A percentile compares a stretch with the other conserved stretches of the same genome.
Evolutionary conservation across 169 alveolate species (phyloP).

Genomic region (Plasmodium fragile): DNA sequence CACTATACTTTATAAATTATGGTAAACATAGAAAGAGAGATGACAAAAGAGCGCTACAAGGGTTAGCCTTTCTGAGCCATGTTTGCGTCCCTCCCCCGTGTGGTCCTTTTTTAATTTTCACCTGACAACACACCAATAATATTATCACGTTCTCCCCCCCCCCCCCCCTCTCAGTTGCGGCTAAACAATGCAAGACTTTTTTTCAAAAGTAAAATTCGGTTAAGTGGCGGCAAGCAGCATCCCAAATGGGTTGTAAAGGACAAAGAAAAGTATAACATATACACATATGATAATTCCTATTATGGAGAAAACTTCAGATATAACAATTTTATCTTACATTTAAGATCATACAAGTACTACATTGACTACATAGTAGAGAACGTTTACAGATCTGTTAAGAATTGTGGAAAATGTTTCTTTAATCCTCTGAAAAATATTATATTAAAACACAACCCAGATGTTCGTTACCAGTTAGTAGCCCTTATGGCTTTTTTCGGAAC

Average conservation of each 20-base stretch:
- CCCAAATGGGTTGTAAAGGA: slow-evolving; percentile 77
- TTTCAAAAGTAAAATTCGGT: slow-evolving; percentile 70
- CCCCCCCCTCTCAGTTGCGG: slow-evolving; percentile 52
- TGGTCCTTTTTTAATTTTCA: not conserved
- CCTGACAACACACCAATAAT: slow-evolving; percentile 11
- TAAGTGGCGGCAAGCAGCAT: slow-evolving; percentile 75
- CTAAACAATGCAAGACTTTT: slow-evolving; percentile 74
- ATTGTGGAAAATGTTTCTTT: slow-evolving; percentile 63
- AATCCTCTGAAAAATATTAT: slow-evolving; percentile 81
- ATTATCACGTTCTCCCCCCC: not conserved
- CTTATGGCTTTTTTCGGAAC: slow-evolving; percentile 87
- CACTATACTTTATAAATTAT: slow-evolving; percentile 6
- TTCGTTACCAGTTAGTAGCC: slow-evolving; percentile 90
- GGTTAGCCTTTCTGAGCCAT: not conserved
- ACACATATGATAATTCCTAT: slow-evolving; percentile 70
- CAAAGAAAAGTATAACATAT: slow-evolving; percentile 69
- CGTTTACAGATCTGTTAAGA: slow-evolving; percentile 47
- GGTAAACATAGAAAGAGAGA: slow-evolving; percentile 12
- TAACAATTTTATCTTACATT: slow-evolving; percentile 63
- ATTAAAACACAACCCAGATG: slow-evolving; percentile 89
- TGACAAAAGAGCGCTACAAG: not conserved
- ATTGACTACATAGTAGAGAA: slow-evolving; percentile 78
- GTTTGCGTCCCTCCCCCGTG: not conserved
- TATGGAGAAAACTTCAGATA: slow-evolving; percentile 75
- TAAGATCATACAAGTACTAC: slow-evolving; percentile 75